These are phyloP conservation scores for Fusarium keratoplasticum DNA, from an alignment of 2,329 filamentous ascomycete species.

Conservation along the genomic window DNA sequence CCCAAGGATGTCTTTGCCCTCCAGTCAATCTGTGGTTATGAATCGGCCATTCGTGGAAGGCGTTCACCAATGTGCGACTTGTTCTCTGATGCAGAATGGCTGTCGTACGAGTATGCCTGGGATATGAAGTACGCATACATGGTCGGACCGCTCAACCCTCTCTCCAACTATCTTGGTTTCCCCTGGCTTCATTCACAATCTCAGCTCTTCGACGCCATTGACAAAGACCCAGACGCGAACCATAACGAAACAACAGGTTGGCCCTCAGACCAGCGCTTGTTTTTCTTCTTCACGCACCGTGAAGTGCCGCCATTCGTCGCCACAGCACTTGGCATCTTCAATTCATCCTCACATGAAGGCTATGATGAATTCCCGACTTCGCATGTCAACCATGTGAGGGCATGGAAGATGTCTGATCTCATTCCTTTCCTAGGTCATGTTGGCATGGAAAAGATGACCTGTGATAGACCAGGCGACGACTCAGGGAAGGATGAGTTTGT, in stretches of 20 bases:
- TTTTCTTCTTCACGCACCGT: slow-evolving; percentile 40
- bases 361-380: slow-evolving; percentile 37
- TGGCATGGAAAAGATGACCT: slow-evolving; percentile 43
- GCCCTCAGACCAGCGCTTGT: slow-evolving; percentile 32
- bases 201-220: slow-evolving; percentile 23
- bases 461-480: slow-evolving; percentile 8
- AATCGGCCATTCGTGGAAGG: slow-evolving; percentile 33
- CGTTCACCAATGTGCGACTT: slow-evolving; percentile 31
- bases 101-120: slow-evolving; percentile 42
- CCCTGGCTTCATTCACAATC: slow-evolving; percentile 37
- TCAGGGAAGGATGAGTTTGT: slow-evolving; percentile 31
- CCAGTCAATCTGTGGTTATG: slow-evolving; percentile 40
- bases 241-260: slow-evolving; percentile 20
- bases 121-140: slow-evolving; percentile 43
- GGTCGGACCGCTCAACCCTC: slow-evolving; percentile 37
- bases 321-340: slow-evolving; percentile 38
- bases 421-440: slow-evolving; percentile 40
- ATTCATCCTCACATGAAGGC: slow-evolving; percentile 33
- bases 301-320: slow-evolving; percentile 41
- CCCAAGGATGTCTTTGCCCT: slow-evolving; percentile 39
- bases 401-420: slow-evolving; percentile 41
- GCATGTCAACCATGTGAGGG: slow-evolving; percentile 37
- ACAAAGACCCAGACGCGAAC: background rate
- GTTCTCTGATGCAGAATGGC: slow-evolving; percentile 38
- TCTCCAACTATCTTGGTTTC: slow-evolving; percentile 37